phyloP scores from a whole-genome alignment of 345 rosid genomes.

The Kernera saxatilis region DNA sequence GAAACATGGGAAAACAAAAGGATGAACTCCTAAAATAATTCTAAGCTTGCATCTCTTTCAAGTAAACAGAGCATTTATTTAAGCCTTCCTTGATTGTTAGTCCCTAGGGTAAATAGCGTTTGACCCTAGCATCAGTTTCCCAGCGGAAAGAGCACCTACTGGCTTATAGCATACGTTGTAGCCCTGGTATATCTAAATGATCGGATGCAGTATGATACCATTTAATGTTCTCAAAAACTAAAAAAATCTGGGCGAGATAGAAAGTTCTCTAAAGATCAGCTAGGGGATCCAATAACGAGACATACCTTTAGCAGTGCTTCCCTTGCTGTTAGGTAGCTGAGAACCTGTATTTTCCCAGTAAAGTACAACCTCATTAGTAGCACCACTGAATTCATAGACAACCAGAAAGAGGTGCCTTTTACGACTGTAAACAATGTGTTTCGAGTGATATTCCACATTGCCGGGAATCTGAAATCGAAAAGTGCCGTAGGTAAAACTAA shows the following conservation, averaged over 20 bases:
- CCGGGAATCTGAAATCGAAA: slow-evolving; percentile 67
- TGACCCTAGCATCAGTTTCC: neutral
- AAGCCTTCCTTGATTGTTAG: neutral
- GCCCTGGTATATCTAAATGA: neutral
- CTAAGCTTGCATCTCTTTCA: slow-evolving; percentile 2
- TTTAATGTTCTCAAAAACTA: neutral
- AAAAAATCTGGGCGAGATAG: neutral
- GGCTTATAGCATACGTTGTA: slow-evolving; percentile 10
- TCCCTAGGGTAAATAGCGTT: slow-evolving; percentile 2
- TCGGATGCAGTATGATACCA: neutral
- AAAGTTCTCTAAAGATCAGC: slow-evolving; percentile 6
- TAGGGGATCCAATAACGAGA: slow-evolving; percentile 3
- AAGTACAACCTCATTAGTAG: slow-evolving; percentile 77
- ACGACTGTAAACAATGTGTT: slow-evolving; percentile 61
- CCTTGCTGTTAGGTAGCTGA: slow-evolving; percentile 64
- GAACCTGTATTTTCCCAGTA: slow-evolving; percentile 84
- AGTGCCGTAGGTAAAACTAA: neutral
- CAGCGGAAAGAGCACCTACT: slow-evolving; percentile 12
- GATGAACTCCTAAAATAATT: neutral
- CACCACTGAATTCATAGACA: slow-evolving; percentile 80
- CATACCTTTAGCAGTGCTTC: slow-evolving; percentile 76
- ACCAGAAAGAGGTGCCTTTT: slow-evolving; percentile 75
- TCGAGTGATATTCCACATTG: slow-evolving; percentile 74
- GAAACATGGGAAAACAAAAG: neutral
- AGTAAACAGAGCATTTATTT: neutral